Percentiles rank a stretch among this genome's conserved stretches.
Conservation (phyloP, 2,329 filamentous ascomycete species). For the Aspergillus luchuensis region DNA sequence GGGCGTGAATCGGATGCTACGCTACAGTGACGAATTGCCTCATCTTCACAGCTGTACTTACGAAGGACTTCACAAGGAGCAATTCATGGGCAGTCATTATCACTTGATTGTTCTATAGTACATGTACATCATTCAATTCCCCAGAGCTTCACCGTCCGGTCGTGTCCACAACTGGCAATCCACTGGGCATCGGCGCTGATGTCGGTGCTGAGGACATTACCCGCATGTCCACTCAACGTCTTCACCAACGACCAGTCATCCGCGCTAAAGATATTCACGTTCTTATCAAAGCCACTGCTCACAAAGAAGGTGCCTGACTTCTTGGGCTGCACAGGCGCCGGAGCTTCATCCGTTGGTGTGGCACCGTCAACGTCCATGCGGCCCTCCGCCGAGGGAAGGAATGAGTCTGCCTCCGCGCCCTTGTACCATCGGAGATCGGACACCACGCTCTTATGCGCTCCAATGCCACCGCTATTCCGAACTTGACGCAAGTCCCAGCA, state of each 20-base stretch:
- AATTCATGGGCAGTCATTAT: background rate
- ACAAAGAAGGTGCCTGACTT: slow-evolving; percentile 91
- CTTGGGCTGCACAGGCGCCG: slow-evolving; percentile 63
- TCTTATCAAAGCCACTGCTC: slow-evolving; percentile 87
- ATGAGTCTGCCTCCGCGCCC: slow-evolving; percentile 67
- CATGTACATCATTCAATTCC: slow-evolving; percentile 69
- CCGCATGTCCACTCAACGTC: slow-evolving; percentile 84
- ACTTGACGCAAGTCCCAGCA: slow-evolving; percentile 97
- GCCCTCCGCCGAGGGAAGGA: slow-evolving; percentile 61
- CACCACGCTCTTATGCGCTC: slow-evolving; percentile 87
- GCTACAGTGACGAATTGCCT: too few species aligned
- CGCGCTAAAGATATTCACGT: slow-evolving; percentile 92
- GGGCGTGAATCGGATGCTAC: too few species aligned
- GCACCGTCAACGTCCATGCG: slow-evolving; percentile 42
- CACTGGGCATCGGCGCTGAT: slow-evolving; percentile 82
- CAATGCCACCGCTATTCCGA: slow-evolving; percentile 77
- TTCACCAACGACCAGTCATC: slow-evolving; percentile 94
- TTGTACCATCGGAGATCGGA: slow-evolving; percentile 95
- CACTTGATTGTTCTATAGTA: background rate
- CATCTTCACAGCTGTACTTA: too few species aligned
- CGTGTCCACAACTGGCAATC: slow-evolving; percentile 93
- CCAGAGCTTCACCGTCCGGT: slow-evolving; percentile 96
- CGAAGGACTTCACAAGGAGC: too few species aligned
- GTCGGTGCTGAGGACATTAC: slow-evolving; percentile 88
- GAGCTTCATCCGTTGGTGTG: slow-evolving; percentile 17